Conservation (phyloP, 257 asterid genomes). For the Solanum medicagineum region DNA sequence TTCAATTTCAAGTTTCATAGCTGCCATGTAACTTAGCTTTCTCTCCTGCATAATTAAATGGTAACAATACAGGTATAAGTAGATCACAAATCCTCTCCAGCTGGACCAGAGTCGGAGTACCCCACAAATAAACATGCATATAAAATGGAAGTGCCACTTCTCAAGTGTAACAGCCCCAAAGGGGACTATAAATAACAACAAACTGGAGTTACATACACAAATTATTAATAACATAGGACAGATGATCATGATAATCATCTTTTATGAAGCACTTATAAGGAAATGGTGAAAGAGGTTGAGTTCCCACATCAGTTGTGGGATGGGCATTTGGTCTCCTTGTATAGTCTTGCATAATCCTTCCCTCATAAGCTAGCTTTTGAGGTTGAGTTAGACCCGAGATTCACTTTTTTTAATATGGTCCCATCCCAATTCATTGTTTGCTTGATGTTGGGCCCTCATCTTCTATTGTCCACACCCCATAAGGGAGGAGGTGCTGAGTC, state of each 20-base stretch:
- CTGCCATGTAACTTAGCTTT: conserved; percentile 58
- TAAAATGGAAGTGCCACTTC: neutral
- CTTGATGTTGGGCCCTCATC: neutral
- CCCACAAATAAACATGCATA: neutral
- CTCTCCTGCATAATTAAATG: conserved; percentile 42
- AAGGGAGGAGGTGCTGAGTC: neutral
- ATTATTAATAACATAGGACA: neutral
- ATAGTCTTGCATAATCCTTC: neutral
- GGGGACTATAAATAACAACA: neutral
- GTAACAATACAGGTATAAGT: neutral
- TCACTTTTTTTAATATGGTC: neutral
- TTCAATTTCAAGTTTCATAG: conserved; percentile 89
- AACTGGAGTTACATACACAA: neutral
- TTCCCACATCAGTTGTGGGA: neutral
- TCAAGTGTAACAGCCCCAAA: neutral
- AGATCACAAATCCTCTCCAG: neutral
- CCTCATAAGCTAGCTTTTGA: neutral
- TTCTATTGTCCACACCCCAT: neutral
- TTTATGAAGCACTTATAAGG: neutral
- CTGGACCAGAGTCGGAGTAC: neutral
- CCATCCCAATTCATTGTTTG: neutral
- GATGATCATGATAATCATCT: neutral
- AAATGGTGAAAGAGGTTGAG: neutral
- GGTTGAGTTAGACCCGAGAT: neutral
- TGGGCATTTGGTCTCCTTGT: neutral